These are phyloP conservation scores for Aspergillus sp. DNA, from an alignment of 2,329 filamentous ascomycete genomes.

Conservation along the genomic window DNA sequence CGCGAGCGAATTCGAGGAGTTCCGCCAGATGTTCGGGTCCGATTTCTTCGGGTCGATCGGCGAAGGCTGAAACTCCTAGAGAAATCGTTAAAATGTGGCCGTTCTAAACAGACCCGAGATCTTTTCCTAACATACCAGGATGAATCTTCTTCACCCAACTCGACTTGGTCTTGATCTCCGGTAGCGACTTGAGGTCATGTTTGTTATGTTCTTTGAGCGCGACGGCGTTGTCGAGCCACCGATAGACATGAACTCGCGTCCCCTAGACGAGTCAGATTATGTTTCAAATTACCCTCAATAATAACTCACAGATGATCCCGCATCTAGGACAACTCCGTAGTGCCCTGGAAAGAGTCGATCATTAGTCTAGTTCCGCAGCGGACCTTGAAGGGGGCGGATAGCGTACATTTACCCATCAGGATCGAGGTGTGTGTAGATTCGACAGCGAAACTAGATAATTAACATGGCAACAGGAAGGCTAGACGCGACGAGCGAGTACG, in stretches of 20 bases:
- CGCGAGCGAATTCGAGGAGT: constrained; percentile 80
- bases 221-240: constrained; percentile 79
- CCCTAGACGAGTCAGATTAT: constrained; percentile 53
- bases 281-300: neutral
- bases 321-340: constrained; percentile 96
- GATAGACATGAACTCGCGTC: constrained; percentile 91
- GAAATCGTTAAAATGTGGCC: neutral
- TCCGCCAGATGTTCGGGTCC: constrained; percentile 80
- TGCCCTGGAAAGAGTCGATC: constrained; percentile 48
- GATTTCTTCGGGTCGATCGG: constrained; percentile 73
- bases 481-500: constrained; percentile 1
- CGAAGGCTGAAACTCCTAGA: constrained; percentile 81
- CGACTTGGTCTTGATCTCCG: constrained; percentile 80
- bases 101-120: neutral
- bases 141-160: constrained; percentile 92
- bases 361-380: constrained; percentile 3
- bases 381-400: neutral
- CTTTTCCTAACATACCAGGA: constrained; percentile 63
- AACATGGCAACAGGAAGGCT: constrained; percentile 36
- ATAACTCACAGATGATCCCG: constrained; percentile 77
- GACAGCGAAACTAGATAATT: constrained; percentile 23
- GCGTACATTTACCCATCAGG: constrained; percentile 51
- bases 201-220: constrained; percentile 65
- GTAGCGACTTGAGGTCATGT: constrained; percentile 69
- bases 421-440: constrained; percentile 20